Percentiles rank a stretch among this genome's conserved stretches.
Conservation (phyloP, 305 asterid species). For the Fraxinus albicans region DNA sequence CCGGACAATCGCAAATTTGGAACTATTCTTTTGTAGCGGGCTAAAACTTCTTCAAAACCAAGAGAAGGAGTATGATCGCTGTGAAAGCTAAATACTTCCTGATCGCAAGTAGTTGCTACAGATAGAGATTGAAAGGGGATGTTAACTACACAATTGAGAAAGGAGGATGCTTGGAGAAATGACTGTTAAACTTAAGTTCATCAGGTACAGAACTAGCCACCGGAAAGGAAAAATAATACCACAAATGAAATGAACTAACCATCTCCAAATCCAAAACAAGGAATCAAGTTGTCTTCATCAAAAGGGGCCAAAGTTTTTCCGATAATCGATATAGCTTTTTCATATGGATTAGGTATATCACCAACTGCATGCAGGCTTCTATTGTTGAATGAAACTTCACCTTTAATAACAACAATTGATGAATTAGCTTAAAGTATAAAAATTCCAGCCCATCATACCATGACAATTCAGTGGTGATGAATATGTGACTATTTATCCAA, state of each 20-base stretch:
- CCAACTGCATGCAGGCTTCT: slow-evolving; percentile 67
- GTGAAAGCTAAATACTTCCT: slow-evolving; percentile 80
- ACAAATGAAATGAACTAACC: slow-evolving; percentile 40
- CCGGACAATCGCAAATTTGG: slow-evolving; percentile 70
- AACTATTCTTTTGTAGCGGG: slow-evolving; percentile 65
- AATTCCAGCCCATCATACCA: slow-evolving; percentile 7
- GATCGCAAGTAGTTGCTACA: slow-evolving; percentile 70
- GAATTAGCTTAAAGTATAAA: slow-evolving; percentile 27
- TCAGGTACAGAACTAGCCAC: neutral
- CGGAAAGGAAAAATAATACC: slow-evolving; percentile 3
- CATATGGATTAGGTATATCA: slow-evolving; percentile 62
- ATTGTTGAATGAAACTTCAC: slow-evolving; percentile 60
- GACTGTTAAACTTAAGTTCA: slow-evolving; percentile 1
- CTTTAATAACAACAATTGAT: slow-evolving; percentile 40
- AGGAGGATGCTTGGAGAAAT: neutral
- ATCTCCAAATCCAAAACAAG: slow-evolving; percentile 90
- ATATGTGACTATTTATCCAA: neutral
- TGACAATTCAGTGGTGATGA: neutral
- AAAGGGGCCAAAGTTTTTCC: slow-evolving; percentile 80
- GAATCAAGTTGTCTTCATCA: slow-evolving; percentile 79
- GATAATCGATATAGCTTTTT: slow-evolving; percentile 66
- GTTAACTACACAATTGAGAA: slow-evolving; percentile 16
- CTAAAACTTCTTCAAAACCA: slow-evolving; percentile 82
- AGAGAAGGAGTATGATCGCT: slow-evolving; percentile 71
- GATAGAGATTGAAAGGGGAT: neutral